Evolutionary conservation across 495 filamentous ascomycete genomes (phyloP), one percentile per base, ranked within the genome.

Genomic region (Lasiosphaeria miniovina): DNA sequence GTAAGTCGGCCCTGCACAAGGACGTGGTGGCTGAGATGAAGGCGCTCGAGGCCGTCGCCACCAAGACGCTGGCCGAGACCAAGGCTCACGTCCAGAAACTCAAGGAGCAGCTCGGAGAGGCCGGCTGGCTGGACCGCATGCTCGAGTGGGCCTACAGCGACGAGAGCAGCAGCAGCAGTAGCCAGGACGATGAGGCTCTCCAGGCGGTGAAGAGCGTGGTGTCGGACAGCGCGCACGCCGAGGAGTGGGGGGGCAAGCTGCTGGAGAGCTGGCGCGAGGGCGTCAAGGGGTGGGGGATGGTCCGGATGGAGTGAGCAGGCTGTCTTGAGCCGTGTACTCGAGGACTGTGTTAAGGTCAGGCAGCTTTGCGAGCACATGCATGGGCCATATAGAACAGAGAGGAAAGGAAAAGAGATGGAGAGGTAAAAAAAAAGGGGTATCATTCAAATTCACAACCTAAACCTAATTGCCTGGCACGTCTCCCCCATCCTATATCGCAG

Each of bases 221-320:
- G 3, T 61, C 60, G 8, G 65, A 68, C 5, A 60, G 68, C 53
- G 54, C 61, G 1, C 62, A 32, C 4, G 66, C 72, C 40, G 75
- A 80, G 64, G 71, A 74, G 36, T 77, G 75, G 75, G 74, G 68
- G 34, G 71, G 73, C 1, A 60, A 64, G 58, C 60, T 79, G 59
- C 61, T 75, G 52, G 75, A 76, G 53, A 76, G 75, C 52, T 79
- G 76, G 77, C 49, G 71, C 49, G 75, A 76, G 36, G 65, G 64
- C 9, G 69, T 76, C 4, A 73, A 70, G 61, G 77, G 77, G n/a
- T 75, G 76, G 73, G 64, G 65, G 35, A 61, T 64, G 58, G 66
- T 72, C 0, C 62, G 58, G 65, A 64, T 63, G 65, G 67, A 75
- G 61, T 75, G 31, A 60, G 24, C 24, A 24, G 24, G 24, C 24